phyloP scores from a whole-genome alignment of 495 filamentous ascomycete species.

The Lasiosphaeris hirsuta region DNA sequence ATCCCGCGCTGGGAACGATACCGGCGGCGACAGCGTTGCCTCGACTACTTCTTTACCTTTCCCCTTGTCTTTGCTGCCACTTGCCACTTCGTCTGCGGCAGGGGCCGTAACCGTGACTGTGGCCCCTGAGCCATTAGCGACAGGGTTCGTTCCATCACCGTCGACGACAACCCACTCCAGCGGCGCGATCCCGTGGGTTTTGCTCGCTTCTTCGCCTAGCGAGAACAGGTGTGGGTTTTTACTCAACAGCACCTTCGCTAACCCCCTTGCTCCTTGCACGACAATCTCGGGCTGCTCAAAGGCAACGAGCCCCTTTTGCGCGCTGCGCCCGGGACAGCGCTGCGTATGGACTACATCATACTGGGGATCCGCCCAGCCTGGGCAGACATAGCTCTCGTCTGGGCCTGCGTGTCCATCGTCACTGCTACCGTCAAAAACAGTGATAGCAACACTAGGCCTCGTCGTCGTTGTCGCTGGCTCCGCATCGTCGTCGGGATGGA shows the following conservation, averaged over 20 bases:
- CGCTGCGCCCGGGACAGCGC: constrained; percentile 27
- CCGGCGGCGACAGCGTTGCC: background rate
- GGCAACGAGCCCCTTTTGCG: constrained; percentile 31
- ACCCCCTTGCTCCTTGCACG: constrained; percentile 32
- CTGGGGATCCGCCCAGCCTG: constrained; percentile 41
- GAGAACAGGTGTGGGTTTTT: constrained; percentile 24
- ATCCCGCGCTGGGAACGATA: constrained; percentile 4
- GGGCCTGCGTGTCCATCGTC: background rate
- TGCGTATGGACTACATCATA: constrained; percentile 41
- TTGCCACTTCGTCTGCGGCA: constrained; percentile 1
- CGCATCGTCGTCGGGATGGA: constrained; percentile 24
- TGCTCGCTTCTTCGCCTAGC: background rate
- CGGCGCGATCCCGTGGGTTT: constrained; percentile 10
- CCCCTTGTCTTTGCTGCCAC: constrained; percentile 14
- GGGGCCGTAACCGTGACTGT: background rate
- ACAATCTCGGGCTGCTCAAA: constrained; percentile 44
- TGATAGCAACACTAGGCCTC: constrained; percentile 39
- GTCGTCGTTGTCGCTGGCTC: background rate
- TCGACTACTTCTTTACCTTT: constrained; percentile 2
- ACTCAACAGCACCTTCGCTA: constrained; percentile 35
- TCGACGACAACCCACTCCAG: constrained; percentile 33
- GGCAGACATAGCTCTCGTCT: constrained; percentile 34
- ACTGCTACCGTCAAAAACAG: constrained; percentile 39
- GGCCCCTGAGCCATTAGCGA: background rate
- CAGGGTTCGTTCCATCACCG: background rate